A percentile compares a stretch with the other conserved stretches of the same genome.
Conservation (phyloP, 2,329 filamentous ascomycete species). For the Lecanoromycetidae sp. region DNA sequence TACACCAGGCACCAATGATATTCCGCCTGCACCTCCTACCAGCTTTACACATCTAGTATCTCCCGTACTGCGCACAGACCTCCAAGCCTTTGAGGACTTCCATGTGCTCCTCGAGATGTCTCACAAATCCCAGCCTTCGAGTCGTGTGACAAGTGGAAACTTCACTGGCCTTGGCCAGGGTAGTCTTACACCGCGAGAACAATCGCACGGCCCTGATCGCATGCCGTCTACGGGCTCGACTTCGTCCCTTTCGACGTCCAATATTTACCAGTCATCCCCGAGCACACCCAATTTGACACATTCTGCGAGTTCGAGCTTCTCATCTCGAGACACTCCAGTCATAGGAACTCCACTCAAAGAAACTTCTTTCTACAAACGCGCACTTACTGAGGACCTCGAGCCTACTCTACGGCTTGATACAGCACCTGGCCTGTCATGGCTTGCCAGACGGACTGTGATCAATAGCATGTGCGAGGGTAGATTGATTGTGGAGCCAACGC, state of each 20-base stretch:
- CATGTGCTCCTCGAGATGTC: conserved; percentile 60
- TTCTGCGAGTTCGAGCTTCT: conserved; percentile 18
- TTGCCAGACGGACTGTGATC: conserved; percentile 74
- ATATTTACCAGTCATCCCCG: conserved; percentile 41
- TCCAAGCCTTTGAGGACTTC: conserved; percentile 76
- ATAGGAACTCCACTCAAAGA: conserved; percentile 57
- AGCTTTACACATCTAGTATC: conserved; percentile 75
- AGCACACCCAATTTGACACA: conserved; percentile 29
- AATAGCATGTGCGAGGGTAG: conserved; percentile 73
- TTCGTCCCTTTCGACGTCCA: conserved; percentile 43
- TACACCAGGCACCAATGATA: conserved; percentile 37
- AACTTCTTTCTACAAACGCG: conserved; percentile 86
- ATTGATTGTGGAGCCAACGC: conserved; percentile 79
- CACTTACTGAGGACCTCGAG: conserved; percentile 80
- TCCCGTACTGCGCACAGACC: conserved; percentile 70
- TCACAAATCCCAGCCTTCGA: conserved; percentile 47
- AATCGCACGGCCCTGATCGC: conserved; percentile 27
- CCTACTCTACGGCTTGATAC: conserved; percentile 81
- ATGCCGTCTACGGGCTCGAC: conserved; percentile 48
- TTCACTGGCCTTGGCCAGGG: conserved; percentile 49
- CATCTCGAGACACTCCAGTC: conserved; percentile 22
- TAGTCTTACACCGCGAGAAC: conserved; percentile 33
- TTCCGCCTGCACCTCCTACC: conserved; percentile 50
- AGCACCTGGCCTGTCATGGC: conserved; percentile 85
- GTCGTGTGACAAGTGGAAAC: conserved; percentile 60